Evolutionary conservation across 1,139 yeast genomes (phyloP), one percentile per base, ranked within the genome.

Genomic region (Suhomyces bribrorum): DNA sequence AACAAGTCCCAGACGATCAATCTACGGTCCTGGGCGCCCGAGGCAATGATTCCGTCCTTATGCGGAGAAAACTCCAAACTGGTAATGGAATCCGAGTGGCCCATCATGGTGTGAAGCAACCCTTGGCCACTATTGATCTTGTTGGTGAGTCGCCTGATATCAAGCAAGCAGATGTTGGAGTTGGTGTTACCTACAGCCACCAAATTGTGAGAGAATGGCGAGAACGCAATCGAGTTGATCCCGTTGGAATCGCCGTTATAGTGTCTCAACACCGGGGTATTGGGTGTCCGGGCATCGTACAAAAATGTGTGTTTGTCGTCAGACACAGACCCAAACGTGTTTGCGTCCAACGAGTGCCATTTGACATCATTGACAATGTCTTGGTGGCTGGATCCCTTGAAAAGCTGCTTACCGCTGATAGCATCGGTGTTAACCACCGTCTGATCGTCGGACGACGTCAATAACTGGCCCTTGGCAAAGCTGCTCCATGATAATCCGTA

Each of bases 341-440:
- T 63, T 11, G 61, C 62, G 38, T 76, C 68, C 41, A 73, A 68
- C 24, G 61, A 57, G 50, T 82, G 85, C 87, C 90, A 85, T 59
- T 81, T 79, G 16, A 80, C 82, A 52, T 84, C 94, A 51, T 86
- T 86, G 9, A 85, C 87, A 23, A 81, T 80, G 45, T 79, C 81
- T 0, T 57, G 49, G 48, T 82, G 86, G 7, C 58, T 68, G 54
- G 33, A 52, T 35, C 33, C 47, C 18, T 34, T 75, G 66, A 45
- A 44, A 8, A 52, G 43, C 9, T 45, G 50, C 29, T 38, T 45
- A 3, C 40, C 33, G 5, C 31, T 37, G 9, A 53, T 49, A 2
- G 76, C 61, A 49, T 83, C 83, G 72, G 86, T 77, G 11, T 81
- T 49, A 0, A 79, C 86, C 14, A 81, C 71, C 0, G 80, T 68